Base-by-base conservation (phyloP, 2,329 filamentous ascomycete species). In the Lecanicillium sp. region DNA sequence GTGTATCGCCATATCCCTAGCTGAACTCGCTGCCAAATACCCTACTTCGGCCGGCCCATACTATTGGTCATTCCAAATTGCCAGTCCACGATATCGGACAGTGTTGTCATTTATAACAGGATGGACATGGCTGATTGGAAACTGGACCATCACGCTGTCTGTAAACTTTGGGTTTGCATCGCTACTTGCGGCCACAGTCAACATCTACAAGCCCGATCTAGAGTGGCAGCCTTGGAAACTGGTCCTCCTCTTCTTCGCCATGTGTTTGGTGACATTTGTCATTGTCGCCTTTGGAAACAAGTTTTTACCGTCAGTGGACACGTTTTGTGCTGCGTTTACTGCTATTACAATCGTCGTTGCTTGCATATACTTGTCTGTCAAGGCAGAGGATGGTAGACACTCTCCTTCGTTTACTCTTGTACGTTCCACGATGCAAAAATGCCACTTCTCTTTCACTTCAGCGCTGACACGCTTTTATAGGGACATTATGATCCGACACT, bases 121-220 rank as follows among this genome's bases (percentile, higher is more conserved):
- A 12, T 86, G 82, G 81, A 55, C 84, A 39, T 84, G 79, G 0
- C 65, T 86, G 0, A 79, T 86, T 3, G 82, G 82, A 0, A 86
- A 86, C 55, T 86, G 81, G 81, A 85, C 81, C 18, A 65, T 70
- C 14, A 68, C 67, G 1, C 59, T 77, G 14, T 73, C 68, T 29
- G 85, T 87, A 59, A 84, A 83, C 54, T 87, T 87, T 52, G 75
- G 72, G 1, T 80, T 80, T 2, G 81, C 71, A 0, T 78, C 84
- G 52, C 55, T 52, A 4, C 39, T 52, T 28, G 42, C 44, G 3
- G 44, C 42, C 3, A 38, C 39, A 4, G 35, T 42, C 28, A 36
- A 30, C 35, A 31, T 46, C 12, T 41, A 34, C 19, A 10, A 36
- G 9, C 39, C 42, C 2, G 27, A 33, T n/a, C 13, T 15, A 46